Percentiles rank a stretch among this genome's conserved stretches.
Evolutionary conservation across 1,284 basidiomycete genomes (phyloP).

Genomic region (Nidula niveotomentosa): DNA sequence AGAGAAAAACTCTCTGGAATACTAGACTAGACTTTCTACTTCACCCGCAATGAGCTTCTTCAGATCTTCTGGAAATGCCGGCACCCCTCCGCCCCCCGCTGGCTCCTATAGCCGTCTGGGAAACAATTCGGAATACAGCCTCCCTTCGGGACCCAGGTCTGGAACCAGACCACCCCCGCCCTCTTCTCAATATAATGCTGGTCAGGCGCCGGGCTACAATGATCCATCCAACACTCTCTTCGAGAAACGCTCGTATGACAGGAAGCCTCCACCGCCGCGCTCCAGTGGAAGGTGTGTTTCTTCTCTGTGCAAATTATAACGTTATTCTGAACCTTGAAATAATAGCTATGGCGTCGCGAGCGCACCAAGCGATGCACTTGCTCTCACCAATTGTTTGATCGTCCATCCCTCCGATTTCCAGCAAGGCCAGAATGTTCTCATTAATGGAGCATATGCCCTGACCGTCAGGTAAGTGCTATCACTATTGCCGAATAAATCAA

Average conservation of each 20-base stretch:
- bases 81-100: constrained; percentile 35
- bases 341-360: constrained; percentile 57
- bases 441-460: constrained; percentile 69
- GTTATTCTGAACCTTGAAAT: background rate
- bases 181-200: constrained; percentile 37
- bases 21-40: too few species aligned
- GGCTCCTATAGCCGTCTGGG: constrained; percentile 48
- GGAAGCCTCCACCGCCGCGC: constrained; percentile 36
- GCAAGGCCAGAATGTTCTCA: constrained; percentile 69
- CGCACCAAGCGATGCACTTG: constrained; percentile 64
- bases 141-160: constrained; percentile 25
- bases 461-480: constrained; percentile 63
- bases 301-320: background rate
- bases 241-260: constrained; percentile 51
- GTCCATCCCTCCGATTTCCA: constrained; percentile 78
- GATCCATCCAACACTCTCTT: constrained; percentile 47
- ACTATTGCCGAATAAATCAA: background rate
- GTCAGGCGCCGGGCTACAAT: constrained; percentile 42
- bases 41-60: constrained; percentile 24
- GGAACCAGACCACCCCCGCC: constrained; percentile 29
- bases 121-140: constrained; percentile 19
- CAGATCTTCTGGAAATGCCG: constrained; percentile 13
- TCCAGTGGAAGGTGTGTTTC: constrained; percentile 40
- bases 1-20: too few species aligned
- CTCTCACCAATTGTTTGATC: constrained; percentile 81